Percentiles rank a stretch among this genome's conserved stretches.
Evolutionary conservation across 2,329 filamentous ascomycete species (phyloP).

Genomic region (Dactylellina drechsleri): DNA sequence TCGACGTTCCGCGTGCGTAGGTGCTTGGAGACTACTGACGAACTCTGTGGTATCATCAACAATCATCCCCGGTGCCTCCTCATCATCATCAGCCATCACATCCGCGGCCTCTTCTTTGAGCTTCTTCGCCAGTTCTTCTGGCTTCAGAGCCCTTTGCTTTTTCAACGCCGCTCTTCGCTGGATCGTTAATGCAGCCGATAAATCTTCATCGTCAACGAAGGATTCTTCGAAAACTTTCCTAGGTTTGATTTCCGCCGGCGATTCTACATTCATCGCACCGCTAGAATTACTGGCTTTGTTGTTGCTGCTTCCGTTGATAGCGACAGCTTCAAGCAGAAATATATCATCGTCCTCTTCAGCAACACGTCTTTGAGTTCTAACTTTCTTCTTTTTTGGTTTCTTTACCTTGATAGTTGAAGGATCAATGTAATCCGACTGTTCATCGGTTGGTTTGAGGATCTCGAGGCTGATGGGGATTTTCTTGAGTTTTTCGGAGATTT

Average conservation of each 20-base stretch:
- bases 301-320: constrained; percentile 51
- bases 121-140: constrained; percentile 86
- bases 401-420: constrained; percentile 88
- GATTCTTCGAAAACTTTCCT: constrained; percentile 75
- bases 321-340: constrained; percentile 63
- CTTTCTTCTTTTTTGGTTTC: constrained; percentile 84
- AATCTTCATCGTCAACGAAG: constrained; percentile 89
- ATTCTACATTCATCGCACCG: constrained; percentile 78
- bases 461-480: constrained; percentile 81
- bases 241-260: constrained; percentile 63
- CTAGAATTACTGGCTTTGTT: constrained; percentile 61
- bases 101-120: constrained; percentile 76
- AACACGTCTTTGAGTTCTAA: constrained; percentile 57
- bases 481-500: constrained; percentile 71
- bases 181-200: constrained; percentile 85
- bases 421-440: constrained; percentile 87
- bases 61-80: constrained; percentile 75
- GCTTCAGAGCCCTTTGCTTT: constrained; percentile 86
- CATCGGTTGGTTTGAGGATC: constrained; percentile 71
- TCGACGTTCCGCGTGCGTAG: constrained; percentile 68
- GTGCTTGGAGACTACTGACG: constrained; percentile 82
- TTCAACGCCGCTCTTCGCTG: constrained; percentile 86
- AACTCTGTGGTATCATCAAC: constrained; percentile 97
- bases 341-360: constrained; percentile 70
- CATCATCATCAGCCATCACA: constrained; percentile 65